Conservation (phyloP, 192 early-diverging fungal species). For the Radiomyces spectabilis region DNA sequence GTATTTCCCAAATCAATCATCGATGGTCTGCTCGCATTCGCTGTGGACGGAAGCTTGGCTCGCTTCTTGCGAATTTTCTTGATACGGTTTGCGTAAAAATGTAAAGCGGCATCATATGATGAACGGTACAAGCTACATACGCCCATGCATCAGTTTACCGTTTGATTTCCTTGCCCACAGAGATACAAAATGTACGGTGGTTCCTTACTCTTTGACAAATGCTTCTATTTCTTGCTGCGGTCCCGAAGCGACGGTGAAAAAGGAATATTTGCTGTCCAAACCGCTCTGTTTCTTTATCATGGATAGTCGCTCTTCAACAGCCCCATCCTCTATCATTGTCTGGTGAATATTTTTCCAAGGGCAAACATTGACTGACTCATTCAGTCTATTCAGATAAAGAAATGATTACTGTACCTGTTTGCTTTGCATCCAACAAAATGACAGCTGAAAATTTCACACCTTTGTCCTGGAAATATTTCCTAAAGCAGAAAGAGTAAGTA, state of each 20-base stretch:
- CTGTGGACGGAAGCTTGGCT: slow-evolving; percentile 45
- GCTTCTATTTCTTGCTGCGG: slow-evolving; percentile 42
- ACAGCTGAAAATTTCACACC: slow-evolving; percentile 70
- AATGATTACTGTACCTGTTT: slow-evolving; percentile 38
- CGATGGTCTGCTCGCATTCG: slow-evolving; percentile 18
- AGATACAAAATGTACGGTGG: background rate
- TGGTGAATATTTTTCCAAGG: no score
- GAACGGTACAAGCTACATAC: slow-evolving; percentile 58
- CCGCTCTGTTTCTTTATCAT: slow-evolving; percentile 59
- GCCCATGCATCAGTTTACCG: no score
- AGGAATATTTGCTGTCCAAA: slow-evolving; percentile 60
- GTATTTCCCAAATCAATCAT: slow-evolving; percentile 13
- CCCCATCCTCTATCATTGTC: slow-evolving; percentile 47
- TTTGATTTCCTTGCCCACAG: background rate
- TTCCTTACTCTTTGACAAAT: slow-evolving; percentile 55
- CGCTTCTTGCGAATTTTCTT: slow-evolving; percentile 69
- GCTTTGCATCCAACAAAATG: slow-evolving; percentile 48
- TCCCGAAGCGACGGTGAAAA: slow-evolving; percentile 56
- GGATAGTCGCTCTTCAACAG: slow-evolving; percentile 60
- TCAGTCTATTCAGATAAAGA: background rate
- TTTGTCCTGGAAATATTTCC: slow-evolving; percentile 54
- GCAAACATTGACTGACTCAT: background rate
- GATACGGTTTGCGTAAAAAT: slow-evolving; percentile 71
- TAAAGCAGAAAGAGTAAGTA: slow-evolving; percentile 14
- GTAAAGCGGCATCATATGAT: slow-evolving; percentile 58